A percentile compares a stretch with the other conserved stretches of the same genome.
phyloP scores from a whole-genome alignment of 441 rosid species.

The Manihot esculenta region DNA sequence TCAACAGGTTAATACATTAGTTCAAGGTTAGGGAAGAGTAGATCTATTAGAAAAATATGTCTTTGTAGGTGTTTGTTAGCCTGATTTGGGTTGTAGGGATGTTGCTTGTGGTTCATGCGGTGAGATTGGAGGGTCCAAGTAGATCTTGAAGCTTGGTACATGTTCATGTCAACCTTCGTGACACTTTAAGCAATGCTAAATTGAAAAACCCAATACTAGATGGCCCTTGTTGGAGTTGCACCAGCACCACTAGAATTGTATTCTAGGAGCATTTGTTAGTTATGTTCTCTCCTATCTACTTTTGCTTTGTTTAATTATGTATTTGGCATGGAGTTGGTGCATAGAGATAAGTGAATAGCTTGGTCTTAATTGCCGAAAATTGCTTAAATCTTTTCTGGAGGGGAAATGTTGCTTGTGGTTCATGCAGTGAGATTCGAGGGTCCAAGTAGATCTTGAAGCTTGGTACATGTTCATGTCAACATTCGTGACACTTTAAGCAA shows the following conservation, averaged over 20 bases:
- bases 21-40: background rate
- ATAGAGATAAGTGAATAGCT: background rate
- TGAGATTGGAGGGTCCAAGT: background rate
- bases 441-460: background rate
- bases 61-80: background rate
- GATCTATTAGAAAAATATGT: background rate
- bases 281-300: background rate
- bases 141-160: background rate
- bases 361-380: no score
- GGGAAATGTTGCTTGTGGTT: no score
- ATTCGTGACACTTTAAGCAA: background rate
- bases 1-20: background rate
- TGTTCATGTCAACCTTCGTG: background rate
- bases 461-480: background rate
- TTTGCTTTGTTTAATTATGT: background rate
- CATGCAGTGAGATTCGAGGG: background rate
- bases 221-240: background rate
- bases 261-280: background rate
- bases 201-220: background rate
- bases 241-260: background rate
- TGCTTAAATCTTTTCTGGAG: no score
- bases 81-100: background rate
- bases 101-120: background rate
- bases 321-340: background rate
- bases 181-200: background rate